Evolutionary conservation across 2,329 filamentous ascomycete genomes (phyloP).

Genomic region (Chalara sp.): DNA sequence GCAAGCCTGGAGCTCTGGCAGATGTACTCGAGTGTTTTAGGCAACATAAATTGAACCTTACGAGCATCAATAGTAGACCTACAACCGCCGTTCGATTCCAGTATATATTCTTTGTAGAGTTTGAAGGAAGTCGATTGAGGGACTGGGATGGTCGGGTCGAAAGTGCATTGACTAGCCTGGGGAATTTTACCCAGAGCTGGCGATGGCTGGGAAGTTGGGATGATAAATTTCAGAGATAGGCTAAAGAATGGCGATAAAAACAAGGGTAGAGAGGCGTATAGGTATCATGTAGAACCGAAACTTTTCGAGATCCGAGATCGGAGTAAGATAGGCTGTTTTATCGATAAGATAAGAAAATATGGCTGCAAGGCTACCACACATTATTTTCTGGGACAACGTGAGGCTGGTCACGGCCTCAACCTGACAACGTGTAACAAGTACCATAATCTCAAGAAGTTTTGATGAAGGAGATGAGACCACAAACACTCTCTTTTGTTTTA

Average conservation of each 20-base stretch:
- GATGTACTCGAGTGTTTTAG: conserved; percentile 76
- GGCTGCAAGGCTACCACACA: too few relatives aligned
- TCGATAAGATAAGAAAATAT: too few relatives aligned
- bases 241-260: too few relatives aligned
- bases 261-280: too few relatives aligned
- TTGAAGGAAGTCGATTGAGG: conserved; percentile 54
- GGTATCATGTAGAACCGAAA: too few relatives aligned
- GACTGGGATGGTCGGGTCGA: conserved; percentile 53
- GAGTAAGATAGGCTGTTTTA: too few relatives aligned
- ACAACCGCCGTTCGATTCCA: conserved; percentile 72
- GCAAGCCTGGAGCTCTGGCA: conserved; percentile 73
- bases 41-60: conserved; percentile 68
- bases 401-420: too few relatives aligned
- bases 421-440: too few relatives aligned
- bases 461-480: conserved; percentile 7
- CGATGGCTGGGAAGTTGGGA: conserved; percentile 68
- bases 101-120: conserved; percentile 94
- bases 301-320: too few relatives aligned
- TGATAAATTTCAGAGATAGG: conserved; percentile 9
- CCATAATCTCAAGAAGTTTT: neutral
- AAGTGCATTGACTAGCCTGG: conserved; percentile 52
- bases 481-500: conserved; percentile 2
- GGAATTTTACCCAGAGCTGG: conserved; percentile 50
- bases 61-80: conserved; percentile 82
- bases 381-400: too few relatives aligned